Percentiles rank a stretch among this genome's conserved stretches.
phyloP scores from a whole-genome alignment of 2,329 filamentous ascomycete species.

The Cladosporium sp. region DNA sequence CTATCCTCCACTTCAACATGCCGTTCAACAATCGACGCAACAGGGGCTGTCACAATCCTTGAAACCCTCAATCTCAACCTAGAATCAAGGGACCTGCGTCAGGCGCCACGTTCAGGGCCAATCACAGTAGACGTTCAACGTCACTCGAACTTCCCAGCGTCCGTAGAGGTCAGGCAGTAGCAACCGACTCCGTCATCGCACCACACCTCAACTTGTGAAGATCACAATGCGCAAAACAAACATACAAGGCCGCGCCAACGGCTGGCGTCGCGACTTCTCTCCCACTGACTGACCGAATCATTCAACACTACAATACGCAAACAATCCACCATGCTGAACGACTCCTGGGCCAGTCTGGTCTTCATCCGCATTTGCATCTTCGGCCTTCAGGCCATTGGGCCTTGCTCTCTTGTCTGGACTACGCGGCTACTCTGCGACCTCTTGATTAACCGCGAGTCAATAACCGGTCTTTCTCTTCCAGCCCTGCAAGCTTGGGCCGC shows the following conservation, averaged over 20 bases:
- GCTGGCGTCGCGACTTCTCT: background rate
- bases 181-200: background rate
- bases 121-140: background rate
- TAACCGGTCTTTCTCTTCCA: conserved; percentile 18
- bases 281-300: background rate
- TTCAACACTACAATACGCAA: background rate
- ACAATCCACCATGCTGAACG: conserved; percentile 24
- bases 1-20: background rate
- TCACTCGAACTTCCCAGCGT: background rate
- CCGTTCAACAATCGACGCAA: background rate
- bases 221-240: background rate
- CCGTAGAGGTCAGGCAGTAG: conserved; percentile 3
- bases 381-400: conserved; percentile 25
- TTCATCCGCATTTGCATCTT: conserved; percentile 27
- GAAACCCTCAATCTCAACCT: background rate
- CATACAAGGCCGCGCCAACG: background rate
- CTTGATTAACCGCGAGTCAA: background rate
- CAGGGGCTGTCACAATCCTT: background rate
- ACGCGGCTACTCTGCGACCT: conserved; percentile 20
- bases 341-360: conserved; percentile 24
- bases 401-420: conserved; percentile 27
- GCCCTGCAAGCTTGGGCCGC: conserved; percentile 47
- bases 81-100: background rate
- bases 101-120: background rate
- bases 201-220: background rate